Evolutionary conservation across 495 filamentous ascomycete genomes (phyloP).

Genomic region (Neurospora africana): DNA sequence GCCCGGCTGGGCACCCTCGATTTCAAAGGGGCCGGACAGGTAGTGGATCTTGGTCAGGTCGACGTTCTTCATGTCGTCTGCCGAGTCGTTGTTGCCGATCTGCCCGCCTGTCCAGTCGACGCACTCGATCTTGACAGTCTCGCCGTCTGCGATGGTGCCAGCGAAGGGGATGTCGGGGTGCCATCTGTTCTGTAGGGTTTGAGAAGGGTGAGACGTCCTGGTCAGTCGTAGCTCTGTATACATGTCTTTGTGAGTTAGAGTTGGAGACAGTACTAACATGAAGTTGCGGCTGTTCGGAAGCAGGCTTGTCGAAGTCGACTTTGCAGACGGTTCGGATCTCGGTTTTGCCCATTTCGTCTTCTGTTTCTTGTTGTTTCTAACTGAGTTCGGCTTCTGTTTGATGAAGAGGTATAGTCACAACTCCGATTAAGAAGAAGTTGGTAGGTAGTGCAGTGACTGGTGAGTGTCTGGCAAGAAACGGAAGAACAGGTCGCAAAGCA

Average conservation of each 20-base stretch:
- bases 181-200: constrained; percentile 70
- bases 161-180: constrained; percentile 80
- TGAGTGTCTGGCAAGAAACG: background rate
- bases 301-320: constrained; percentile 71
- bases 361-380: background rate
- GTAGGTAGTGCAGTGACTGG: background rate
- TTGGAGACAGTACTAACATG: constrained; percentile 48
- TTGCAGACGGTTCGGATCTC: constrained; percentile 62
- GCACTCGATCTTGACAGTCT: constrained; percentile 93
- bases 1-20: constrained; percentile 77
- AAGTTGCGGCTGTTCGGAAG: constrained; percentile 58
- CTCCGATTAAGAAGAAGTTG: background rate
- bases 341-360: constrained; percentile 17
- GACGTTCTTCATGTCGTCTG: constrained; percentile 77
- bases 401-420: background rate
- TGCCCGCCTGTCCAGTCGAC: constrained; percentile 87
- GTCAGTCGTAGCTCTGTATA: background rate
- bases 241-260: too few species aligned
- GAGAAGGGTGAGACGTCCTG: background rate
- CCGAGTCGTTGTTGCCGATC: constrained; percentile 78
- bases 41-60: constrained; percentile 83
- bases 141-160: constrained; percentile 69
- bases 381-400: background rate
- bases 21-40: constrained; percentile 82
- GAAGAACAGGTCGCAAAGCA: background rate